Conservation (phyloP, 1,284 basidiomycete genomes). For the Boletus holoroseus region DNA sequence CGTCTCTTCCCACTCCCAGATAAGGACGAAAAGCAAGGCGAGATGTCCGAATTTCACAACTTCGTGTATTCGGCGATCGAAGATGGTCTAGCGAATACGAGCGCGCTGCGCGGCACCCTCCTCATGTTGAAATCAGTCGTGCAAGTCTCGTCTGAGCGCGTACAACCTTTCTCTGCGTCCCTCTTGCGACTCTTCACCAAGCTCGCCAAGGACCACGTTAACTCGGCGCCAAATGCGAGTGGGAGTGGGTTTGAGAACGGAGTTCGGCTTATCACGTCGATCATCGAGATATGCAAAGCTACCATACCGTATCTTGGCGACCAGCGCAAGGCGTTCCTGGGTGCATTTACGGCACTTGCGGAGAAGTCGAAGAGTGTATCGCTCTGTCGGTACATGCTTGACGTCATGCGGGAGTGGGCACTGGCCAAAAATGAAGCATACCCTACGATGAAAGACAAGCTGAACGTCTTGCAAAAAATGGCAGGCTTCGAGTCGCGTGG, state of each 20-base stretch:
- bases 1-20: constrained; percentile 79
- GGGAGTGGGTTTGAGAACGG: constrained; percentile 51
- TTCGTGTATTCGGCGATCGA: constrained; percentile 74
- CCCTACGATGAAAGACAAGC: constrained; percentile 96
- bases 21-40: constrained; percentile 68
- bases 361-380: constrained; percentile 86
- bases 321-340: constrained; percentile 70
- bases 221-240: constrained; percentile 42
- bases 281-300: constrained; percentile 69
- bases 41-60: constrained; percentile 73
- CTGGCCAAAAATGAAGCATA: constrained; percentile 78
- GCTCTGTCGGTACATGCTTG: constrained; percentile 84
- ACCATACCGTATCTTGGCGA: constrained; percentile 64
- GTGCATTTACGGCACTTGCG: constrained; percentile 72
- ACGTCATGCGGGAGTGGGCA: constrained; percentile 86
- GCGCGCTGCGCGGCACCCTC: constrained; percentile 74
- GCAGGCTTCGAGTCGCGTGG: constrained; percentile 78
- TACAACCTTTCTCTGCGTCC: constrained; percentile 74
- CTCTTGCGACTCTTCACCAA: constrained; percentile 85
- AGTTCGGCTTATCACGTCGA: constrained; percentile 58
- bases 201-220: constrained; percentile 85
- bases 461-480: constrained; percentile 88
- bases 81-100: constrained; percentile 76
- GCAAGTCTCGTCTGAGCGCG: constrained; percentile 77
- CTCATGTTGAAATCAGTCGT: constrained; percentile 88